Evolutionary conservation across 345 rosid species (phyloP), one percentile per base, ranked within the genome.

Genomic region (Pistacia vera): DNA sequence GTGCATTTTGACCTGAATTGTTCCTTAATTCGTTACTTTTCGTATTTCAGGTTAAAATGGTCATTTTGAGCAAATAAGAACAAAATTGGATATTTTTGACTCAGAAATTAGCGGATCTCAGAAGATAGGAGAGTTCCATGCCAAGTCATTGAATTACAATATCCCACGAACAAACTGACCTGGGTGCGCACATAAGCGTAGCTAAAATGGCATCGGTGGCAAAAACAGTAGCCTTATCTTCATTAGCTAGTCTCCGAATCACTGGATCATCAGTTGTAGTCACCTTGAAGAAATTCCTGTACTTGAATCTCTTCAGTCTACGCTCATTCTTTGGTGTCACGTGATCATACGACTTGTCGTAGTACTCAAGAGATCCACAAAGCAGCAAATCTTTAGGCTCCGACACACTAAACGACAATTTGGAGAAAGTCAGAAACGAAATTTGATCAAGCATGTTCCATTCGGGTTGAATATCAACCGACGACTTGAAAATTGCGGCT

Each of bases 391-490:
- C 98, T 61, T 96, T 97, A 0, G 99, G 97, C 36, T 97, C 99
- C 0, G 92, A 80, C 1, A 87, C 98, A 0, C 92, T 55, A 74
- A 90, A 94, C 0, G 97, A 91, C 2, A 96, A 88, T 82, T 96
- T 93, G 2, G 97, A 87, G 87, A 96, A 94, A 7, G 92, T 88
- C 0, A 97, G 86, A 74, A 96, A 96, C 0, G 99, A 98, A 28
- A 96, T 96, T 90, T 94, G 97, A 52, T 96, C 98, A 3, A 92
- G 92, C 99, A 96, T 93, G 76, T 94, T 92, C 99, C 99, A 96
- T 60, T 96, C 99, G 0, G 99, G 98, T 66, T 96, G 98, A 51
- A 96, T 96, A 68, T 93, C 99, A 56, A 96, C 98, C 0, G 98
- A 93, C 0, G 97, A 93, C 62, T 92, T 96, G 55, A 90, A 92